Evolutionary conservation across 1,284 basidiomycete species (phyloP).

Genomic region (Uromyces viciae-fabae): DNA sequence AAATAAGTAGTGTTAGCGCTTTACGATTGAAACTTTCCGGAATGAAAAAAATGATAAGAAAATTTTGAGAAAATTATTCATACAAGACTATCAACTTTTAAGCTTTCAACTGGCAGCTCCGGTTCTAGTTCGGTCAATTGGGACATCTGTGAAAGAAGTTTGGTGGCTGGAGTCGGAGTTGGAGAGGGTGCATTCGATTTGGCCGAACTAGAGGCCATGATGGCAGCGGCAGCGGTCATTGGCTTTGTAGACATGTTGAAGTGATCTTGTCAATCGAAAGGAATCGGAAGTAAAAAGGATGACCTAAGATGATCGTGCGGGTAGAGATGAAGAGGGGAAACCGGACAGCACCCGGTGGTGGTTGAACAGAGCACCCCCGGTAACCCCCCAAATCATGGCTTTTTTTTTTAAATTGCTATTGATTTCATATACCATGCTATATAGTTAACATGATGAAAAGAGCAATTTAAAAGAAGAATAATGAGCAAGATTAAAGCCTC

Average conservation of each 20-base stretch:
- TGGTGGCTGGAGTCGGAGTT: conserved; percentile 62
- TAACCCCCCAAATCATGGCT: too few species aligned
- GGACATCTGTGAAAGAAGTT: conserved; percentile 74
- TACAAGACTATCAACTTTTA: conserved; percentile 81
- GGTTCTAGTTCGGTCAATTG: conserved; percentile 85
- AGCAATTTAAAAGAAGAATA: too few species aligned
- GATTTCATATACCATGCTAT: too few species aligned
- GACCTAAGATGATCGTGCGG: too few species aligned
- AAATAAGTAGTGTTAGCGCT: not conserved
- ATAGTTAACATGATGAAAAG: too few species aligned
- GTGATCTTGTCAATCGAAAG: too few species aligned
- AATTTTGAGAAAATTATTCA: conserved; percentile 53
- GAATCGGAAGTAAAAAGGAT: too few species aligned
- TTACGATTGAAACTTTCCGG: not conserved
- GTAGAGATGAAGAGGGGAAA: too few species aligned
- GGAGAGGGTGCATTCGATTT: conserved; percentile 30
- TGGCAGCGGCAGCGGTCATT: conserved; percentile 63
- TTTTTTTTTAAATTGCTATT: too few species aligned
- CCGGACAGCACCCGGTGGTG: too few species aligned
- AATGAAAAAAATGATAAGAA: not conserved
- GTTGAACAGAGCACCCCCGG: too few species aligned
- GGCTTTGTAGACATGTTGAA: conserved; percentile 47
- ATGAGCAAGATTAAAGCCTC: too few species aligned
- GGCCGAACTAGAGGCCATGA: conserved; percentile 43
- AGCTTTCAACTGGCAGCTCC: conserved; percentile 69